Conservation (phyloP, 2,329 filamentous ascomycete genomes). For the Aspergillus terreus region DNA sequence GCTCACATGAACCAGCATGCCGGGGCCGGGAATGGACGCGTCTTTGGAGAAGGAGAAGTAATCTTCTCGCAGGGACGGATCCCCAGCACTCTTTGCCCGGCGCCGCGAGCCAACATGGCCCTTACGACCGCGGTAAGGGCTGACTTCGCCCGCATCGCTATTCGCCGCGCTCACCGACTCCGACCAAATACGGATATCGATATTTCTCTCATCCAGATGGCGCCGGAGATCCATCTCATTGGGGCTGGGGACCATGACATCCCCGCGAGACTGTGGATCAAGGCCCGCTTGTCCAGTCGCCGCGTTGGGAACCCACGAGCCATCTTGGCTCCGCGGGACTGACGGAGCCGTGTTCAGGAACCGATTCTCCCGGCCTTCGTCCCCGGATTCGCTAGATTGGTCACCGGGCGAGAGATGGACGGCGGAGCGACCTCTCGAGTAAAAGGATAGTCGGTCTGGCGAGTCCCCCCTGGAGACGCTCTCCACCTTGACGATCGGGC, state of each 20-base stretch:
- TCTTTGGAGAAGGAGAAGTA: conserved; percentile 29
- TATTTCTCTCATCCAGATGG: conserved; percentile 48
- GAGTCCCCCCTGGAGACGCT: conserved; percentile 43
- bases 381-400: conserved; percentile 24
- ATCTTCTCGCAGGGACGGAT: conserved; percentile 29
- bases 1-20: conserved; percentile 44
- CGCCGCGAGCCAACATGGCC: conserved; percentile 29
- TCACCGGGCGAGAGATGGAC: conserved; percentile 34
- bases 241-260: conserved; percentile 45
- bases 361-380: conserved; percentile 20
- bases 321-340: conserved; percentile 39
- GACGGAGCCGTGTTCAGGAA: conserved; percentile 16
- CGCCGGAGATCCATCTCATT: conserved; percentile 49
- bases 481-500: conserved; percentile 45
- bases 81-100: conserved; percentile 45
- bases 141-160: conserved; percentile 33
- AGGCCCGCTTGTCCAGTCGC: conserved; percentile 44
- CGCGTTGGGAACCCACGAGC: conserved; percentile 42
- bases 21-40: conserved; percentile 49
- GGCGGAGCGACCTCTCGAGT: conserved; percentile 25
- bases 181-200: conserved; percentile 53
- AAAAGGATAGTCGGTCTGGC: conserved; percentile 29
- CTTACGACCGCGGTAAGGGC: conserved; percentile 18
- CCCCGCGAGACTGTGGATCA: conserved; percentile 44
- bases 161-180: conserved; percentile 47